These are phyloP conservation scores for Paramecium bursaria DNA, from an alignment of 73 alveolate species.

Conservation along the genomic window DNA sequence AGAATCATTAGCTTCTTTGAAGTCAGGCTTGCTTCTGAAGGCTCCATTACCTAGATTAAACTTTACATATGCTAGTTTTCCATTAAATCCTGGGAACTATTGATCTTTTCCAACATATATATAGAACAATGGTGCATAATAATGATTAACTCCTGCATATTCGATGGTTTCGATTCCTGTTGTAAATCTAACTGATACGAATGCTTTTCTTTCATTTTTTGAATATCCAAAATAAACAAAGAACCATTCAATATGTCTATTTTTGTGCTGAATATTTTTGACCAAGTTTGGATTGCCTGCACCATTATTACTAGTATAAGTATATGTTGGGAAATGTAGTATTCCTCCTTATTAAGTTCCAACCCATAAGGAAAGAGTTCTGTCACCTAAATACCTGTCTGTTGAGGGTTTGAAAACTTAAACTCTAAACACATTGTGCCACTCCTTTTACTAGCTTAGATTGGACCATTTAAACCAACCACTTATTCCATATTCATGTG, in stretches of 20 bases:
- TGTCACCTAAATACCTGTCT: constrained; percentile 30
- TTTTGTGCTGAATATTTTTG: constrained; percentile 42
- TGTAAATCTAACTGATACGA: constrained; percentile 25
- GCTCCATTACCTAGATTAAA: constrained; percentile 43
- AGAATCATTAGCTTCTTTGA: constrained; percentile 28
- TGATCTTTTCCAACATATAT: constrained; percentile 30
- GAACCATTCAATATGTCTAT: constrained; percentile 59
- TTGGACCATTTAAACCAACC: constrained; percentile 70
- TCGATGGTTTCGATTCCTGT: constrained; percentile 17
- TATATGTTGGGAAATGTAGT: constrained; percentile 63
- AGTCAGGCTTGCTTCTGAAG: constrained; percentile 23
- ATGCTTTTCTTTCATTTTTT: constrained; percentile 41
- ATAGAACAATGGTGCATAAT: constrained; percentile 40
- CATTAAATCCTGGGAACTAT: constrained; percentile 61
- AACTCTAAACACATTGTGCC: constrained; percentile 65
- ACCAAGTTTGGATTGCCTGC: constrained; percentile 59
- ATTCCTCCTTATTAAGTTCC: constrained; percentile 55
- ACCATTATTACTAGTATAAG: constrained; percentile 62
- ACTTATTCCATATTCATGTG: constrained; percentile 55
- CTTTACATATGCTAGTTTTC: constrained; percentile 45
- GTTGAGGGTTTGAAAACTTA: constrained; percentile 43
- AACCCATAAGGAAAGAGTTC: constrained; percentile 52
- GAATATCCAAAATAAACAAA: constrained; percentile 57
- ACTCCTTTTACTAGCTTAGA: neutral
- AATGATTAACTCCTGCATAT: constrained; percentile 39